Percentiles rank a stretch among this genome's conserved stretches.
These are phyloP conservation scores for Pythium rhizo-oryzae DNA, from an alignment of 352 stramenopile species.

Conservation along the genomic window DNA sequence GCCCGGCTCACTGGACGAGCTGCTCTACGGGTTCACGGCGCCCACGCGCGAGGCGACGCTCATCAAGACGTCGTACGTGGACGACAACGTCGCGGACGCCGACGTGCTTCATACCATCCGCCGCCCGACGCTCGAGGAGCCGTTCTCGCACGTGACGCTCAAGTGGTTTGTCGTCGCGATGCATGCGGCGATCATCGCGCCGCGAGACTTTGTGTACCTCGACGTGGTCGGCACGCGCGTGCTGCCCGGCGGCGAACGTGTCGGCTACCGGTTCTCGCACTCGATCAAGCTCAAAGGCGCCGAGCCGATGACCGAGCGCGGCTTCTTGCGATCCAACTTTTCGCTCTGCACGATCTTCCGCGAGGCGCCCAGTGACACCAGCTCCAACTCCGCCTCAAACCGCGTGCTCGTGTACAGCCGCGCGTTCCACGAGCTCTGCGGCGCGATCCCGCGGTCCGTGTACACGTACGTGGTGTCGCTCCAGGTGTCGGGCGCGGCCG, in stretches of 20 bases:
- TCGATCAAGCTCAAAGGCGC: constrained; percentile 35
- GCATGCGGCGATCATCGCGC: constrained; percentile 31
- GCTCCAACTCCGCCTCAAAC: too few relatives aligned
- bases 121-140: constrained; percentile 32
- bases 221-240: constrained; percentile 41
- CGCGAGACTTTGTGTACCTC: constrained; percentile 51
- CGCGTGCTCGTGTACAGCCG: constrained; percentile 42
- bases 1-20: constrained; percentile 12
- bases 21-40: constrained; percentile 20
- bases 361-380: constrained; percentile 13
- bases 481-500: neutral
- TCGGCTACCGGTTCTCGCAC: constrained; percentile 56
- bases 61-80: constrained; percentile 31
- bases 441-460: constrained; percentile 35
- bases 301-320: neutral
- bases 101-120: constrained; percentile 41
- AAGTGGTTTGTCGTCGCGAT: constrained; percentile 30
- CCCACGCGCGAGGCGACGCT: constrained; percentile 14
- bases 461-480: constrained; percentile 8
- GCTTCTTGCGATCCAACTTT: constrained; percentile 40
- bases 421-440: constrained; percentile 37
- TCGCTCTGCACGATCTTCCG: constrained; percentile 45
- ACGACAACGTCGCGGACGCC: constrained; percentile 39
- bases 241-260: constrained; percentile 38
- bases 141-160: constrained; percentile 34